Base-by-base conservation (phyloP, 768 basidiomycete species). In the Pisolithus albus region DNA sequence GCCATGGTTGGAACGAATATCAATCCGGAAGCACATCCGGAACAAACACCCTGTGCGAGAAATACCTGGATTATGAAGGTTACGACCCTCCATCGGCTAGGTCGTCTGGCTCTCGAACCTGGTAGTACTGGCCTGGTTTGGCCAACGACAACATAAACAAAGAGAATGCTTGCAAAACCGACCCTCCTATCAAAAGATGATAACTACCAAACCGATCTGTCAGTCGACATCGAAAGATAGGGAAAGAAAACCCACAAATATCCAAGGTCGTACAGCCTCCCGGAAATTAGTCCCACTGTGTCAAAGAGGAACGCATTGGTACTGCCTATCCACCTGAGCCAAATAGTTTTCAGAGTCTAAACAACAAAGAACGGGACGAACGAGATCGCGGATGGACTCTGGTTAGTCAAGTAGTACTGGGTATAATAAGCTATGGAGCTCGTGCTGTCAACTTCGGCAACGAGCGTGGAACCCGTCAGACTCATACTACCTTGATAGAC, bases 71-170 rank as follows among this genome's bases (percentile, higher is more conserved):
- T 5, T 52, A 28, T 36, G 11, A 39, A 28, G 15, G 10, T 24
- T 7, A 26, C 18, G n/a, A 13, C 7, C 21, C 18, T n/a, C 46
- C 21, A 6, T 28, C 21, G 40, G 5, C 16, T 19, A 13, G 18
- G 34, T 34, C 5, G 13, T 13, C 13, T n/a, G 7, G 8, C 24
- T 7, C 68, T 53, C 61, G 3, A 11, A 75, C 73, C 63, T 75
- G 74, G 52, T 73, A 77, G 54, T 68, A 75, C 38, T 70, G 67
- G 19, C 71, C 63, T 1, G 67, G 72, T 47, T 72, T 60, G 0
- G 71, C 59, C 8, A 78, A 60, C 0, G 78, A 78, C 37, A 78
- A 71, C 71, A 75, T 73, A 58, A 72, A 76, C 11, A 72, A 51
- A 9, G 62, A 58, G 36, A 75, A 62, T 3, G 70, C 65, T 38